Percentiles rank a stretch among this genome's conserved stretches.
Evolutionary conservation across 495 filamentous ascomycete species (phyloP).

Genomic region (Tuber indicum): DNA sequence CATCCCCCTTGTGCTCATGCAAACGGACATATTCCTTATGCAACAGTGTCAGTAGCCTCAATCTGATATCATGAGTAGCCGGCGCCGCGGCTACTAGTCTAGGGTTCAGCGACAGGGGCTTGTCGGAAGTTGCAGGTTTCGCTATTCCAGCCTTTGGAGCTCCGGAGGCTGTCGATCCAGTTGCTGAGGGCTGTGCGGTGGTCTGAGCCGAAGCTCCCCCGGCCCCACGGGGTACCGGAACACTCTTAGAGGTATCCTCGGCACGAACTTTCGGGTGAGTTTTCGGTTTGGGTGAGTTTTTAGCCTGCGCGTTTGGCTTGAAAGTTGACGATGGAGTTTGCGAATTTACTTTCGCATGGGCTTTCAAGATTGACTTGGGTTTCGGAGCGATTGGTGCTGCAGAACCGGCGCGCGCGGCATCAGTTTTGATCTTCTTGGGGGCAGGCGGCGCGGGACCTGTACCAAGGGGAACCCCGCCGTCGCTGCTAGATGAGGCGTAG

Average conservation of each 20-base stretch:
- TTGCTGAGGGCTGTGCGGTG: background rate
- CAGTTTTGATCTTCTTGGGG: constrained; percentile 24
- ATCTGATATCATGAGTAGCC: constrained; percentile 59
- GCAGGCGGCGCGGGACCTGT: constrained; percentile 8
- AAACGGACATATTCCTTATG: constrained; percentile 67
- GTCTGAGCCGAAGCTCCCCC: background rate
- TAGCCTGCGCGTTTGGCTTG: background rate
- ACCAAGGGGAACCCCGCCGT: constrained; percentile 9
- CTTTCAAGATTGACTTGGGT: constrained; percentile 31
- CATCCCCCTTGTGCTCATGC: constrained; percentile 57
- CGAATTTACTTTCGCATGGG: background rate
- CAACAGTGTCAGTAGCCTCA: constrained; percentile 62
- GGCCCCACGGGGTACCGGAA: background rate
- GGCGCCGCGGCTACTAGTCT: constrained; percentile 68
- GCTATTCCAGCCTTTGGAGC: constrained; percentile 20
- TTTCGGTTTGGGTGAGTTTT: background rate
- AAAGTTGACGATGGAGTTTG: background rate
- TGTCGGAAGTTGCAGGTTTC: constrained; percentile 40
- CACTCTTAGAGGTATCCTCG: background rate
- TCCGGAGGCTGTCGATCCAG: constrained; percentile 3
- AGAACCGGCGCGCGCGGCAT: constrained; percentile 14
- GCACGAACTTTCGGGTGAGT: background rate
- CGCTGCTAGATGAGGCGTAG: constrained; percentile 7
- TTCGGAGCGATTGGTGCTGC: background rate
- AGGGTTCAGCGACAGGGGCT: constrained; percentile 61